Base-by-base conservation (phyloP, 2,329 filamentous ascomycete species). In the Pseudogymnoascus sp. region DNA sequence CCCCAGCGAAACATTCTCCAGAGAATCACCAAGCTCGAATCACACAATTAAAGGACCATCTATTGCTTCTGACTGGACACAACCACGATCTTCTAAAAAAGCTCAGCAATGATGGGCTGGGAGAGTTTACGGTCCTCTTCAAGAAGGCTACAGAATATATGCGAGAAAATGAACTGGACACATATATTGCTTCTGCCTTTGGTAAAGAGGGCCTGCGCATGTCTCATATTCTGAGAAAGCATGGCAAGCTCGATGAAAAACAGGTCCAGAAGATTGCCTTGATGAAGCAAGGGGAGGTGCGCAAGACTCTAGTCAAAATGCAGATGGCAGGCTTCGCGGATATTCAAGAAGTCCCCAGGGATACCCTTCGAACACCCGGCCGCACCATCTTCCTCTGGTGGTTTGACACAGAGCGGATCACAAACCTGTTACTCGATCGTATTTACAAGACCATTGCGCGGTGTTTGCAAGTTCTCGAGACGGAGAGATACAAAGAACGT, bases 171-270 rank as follows among this genome's bases (percentile, higher is more conserved):
- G 91, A 97, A 73, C 79, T 97, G 31, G 91, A 97, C 74, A 86
- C 87, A 12, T 88, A 92, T 43, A 88, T 97, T 63, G 84, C 89
- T 66, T 85, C 91, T 61, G 85, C 86, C 1, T 92, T 91, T 69
- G 92, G 91, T 6, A 83, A 84, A 6, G 80, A 89, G 56, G 91
- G 91, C 0, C 82, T 93, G 16, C 89, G 93, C 7, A 80, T 99
- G n/a, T 84, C 92, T 18, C 88, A 91, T 18, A 91, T 97, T 63
- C 82, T 99, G 18, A 84, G 89, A 40, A 87, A 89, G 64, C 91
- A 93, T 72, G 95, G 95, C 62, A 96, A 95, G 72, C 80, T 97
- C n/a, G 93, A 97, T 68, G 95, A 99, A 75, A 96, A 96, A 75
- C 88, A 90, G 65, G 81, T 97, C 11, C 89, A 90, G 38, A 87